Percentiles rank a stretch among this genome's conserved stretches.
phyloP scores from a whole-genome alignment of 2,329 filamentous ascomycete species.

The Alternaria sp. region DNA sequence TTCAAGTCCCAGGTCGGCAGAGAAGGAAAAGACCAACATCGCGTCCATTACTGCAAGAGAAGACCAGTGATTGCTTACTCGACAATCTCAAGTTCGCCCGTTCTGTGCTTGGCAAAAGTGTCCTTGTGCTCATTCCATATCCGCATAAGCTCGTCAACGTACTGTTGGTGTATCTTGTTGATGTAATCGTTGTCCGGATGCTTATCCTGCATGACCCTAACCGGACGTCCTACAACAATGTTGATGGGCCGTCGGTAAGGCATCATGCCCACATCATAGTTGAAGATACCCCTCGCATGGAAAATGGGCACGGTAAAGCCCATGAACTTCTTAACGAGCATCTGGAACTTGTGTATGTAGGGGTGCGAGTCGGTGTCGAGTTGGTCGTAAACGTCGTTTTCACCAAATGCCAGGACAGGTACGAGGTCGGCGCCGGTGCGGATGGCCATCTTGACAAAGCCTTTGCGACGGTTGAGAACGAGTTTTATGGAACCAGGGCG shows the following conservation, averaged over 20 bases:
- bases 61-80: constrained; percentile 51
- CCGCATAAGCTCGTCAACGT: constrained; percentile 76
- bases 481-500: constrained; percentile 79
- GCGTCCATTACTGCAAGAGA: background rate
- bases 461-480: constrained; percentile 84
- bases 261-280: constrained; percentile 97
- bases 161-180: constrained; percentile 79
- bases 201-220: constrained; percentile 70
- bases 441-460: constrained; percentile 93
- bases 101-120: constrained; percentile 70
- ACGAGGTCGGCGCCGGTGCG: constrained; percentile 93
- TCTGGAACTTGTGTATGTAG: constrained; percentile 79
- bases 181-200: constrained; percentile 79
- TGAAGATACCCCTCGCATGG: constrained; percentile 91
- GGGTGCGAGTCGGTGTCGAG: constrained; percentile 80
- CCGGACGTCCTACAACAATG: constrained; percentile 86
- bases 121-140: constrained; percentile 84
- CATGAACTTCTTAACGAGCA: constrained; percentile 83
- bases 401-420: constrained; percentile 89
- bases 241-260: constrained; percentile 89
- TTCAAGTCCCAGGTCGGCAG: background rate
- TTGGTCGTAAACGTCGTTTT: constrained; percentile 96
- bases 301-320: constrained; percentile 94
- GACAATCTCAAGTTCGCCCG: constrained; percentile 73
- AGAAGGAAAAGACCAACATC: background rate